Conservation (phyloP, 305 asterid species). For the Ilex paraguariensis region DNA sequence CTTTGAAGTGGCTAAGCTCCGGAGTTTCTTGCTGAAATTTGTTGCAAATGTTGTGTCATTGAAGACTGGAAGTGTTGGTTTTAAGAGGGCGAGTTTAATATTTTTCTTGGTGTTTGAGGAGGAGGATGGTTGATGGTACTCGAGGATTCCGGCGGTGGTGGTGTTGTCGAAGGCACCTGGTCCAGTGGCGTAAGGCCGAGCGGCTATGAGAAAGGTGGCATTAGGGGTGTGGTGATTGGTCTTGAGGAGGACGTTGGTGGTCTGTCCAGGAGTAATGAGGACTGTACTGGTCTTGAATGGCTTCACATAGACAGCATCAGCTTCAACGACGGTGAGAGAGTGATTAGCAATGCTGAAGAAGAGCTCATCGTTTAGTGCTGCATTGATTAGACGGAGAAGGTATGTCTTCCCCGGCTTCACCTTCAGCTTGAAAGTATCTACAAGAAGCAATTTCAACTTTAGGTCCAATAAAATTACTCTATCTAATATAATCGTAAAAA, state of each 20-base stretch:
- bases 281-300: conserved; percentile 39
- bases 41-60: conserved; percentile 51
- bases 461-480: too few species aligned
- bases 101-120: neutral
- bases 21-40: conserved; percentile 28
- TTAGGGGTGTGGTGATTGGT: conserved; percentile 30
- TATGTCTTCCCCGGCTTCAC: conserved; percentile 61
- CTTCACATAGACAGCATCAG: conserved; percentile 54
- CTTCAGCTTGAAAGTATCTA: conserved; percentile 47
- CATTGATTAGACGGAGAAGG: conserved; percentile 56
- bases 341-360: conserved; percentile 53
- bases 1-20: conserved; percentile 37
- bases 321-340: conserved; percentile 47
- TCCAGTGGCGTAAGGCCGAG: conserved; percentile 37
- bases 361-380: conserved; percentile 67
- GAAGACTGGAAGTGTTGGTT: conserved; percentile 38
- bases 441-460: neutral
- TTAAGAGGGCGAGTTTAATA: conserved; percentile 33
- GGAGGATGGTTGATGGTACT: conserved; percentile 16
- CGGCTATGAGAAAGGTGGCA: conserved; percentile 27
- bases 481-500: too few species aligned
- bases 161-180: conserved; percentile 35
- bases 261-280: conserved; percentile 59
- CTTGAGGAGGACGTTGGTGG: conserved; percentile 48
- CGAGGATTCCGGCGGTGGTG: conserved; percentile 23